Percentiles rank a stretch among this genome's conserved stretches.
These are phyloP conservation scores for Discostella stelligera DNA, from an alignment of 352 stramenopile species.

Conservation along the genomic window DNA sequence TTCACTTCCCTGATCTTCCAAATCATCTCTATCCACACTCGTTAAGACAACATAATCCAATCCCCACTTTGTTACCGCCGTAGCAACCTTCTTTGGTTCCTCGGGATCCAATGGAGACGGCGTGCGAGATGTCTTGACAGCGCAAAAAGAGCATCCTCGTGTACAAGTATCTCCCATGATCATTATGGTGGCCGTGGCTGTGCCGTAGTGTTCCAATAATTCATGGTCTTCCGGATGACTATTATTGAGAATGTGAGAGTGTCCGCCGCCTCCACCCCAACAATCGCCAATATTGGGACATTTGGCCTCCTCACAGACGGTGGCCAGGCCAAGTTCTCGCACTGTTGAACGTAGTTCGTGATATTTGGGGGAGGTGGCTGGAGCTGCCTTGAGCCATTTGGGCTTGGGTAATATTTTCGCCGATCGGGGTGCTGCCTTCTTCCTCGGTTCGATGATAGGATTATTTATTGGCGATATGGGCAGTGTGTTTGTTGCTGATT, in stretches of 20 bases:
- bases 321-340: conserved; percentile 86
- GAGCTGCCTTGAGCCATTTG: conserved; percentile 48
- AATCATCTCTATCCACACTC: conserved; percentile 97
- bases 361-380: conserved; percentile 75
- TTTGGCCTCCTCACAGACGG: conserved; percentile 98
- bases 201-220: conserved; percentile 1
- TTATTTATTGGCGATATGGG: background rate
- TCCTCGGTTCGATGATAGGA: background rate
- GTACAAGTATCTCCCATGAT: conserved; percentile 99
- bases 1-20: conserved; percentile 90
- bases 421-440: conserved; percentile 2
- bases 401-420: conserved; percentile 1
- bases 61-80: conserved; percentile 94
- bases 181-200: conserved; percentile 97
- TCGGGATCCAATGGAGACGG: conserved; percentile 92
- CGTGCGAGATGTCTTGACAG: conserved; percentile 94
- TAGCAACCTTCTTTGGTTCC: conserved; percentile 84
- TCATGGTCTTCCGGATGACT: background rate
- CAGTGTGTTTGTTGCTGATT: background rate
- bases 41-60: conserved; percentile 99
- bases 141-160: conserved; percentile 98
- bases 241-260: background rate
- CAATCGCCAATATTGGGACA: conserved; percentile 99
- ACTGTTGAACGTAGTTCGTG: conserved; percentile 71
- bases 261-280: conserved; percentile 88